Conservation (phyloP, 768 basidiomycete genomes). For the Mycena haematopus region DNA sequence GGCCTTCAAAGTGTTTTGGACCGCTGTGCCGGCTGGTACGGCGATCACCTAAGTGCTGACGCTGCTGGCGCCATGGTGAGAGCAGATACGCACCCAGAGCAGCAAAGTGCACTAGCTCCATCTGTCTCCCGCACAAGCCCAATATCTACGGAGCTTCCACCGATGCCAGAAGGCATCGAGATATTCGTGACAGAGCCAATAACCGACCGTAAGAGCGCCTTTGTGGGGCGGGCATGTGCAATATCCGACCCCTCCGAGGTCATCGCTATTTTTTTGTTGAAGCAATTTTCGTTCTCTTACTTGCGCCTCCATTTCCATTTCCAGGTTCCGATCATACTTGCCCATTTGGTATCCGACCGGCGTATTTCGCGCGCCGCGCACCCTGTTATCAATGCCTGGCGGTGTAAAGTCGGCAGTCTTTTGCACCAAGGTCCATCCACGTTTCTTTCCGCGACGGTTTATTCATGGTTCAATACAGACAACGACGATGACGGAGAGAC, state of each 20-base stretch:
- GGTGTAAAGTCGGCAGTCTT: conserved; percentile 69
- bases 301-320: not conserved
- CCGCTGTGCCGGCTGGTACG: conserved; percentile 71
- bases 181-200: conserved; percentile 82
- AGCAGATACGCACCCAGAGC: conserved; percentile 50
- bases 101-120: conserved; percentile 11
- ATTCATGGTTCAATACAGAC: conserved; percentile 51
- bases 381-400: conserved; percentile 84
- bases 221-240: conserved; percentile 84
- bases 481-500: conserved; percentile 96
- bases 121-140: conserved; percentile 6
- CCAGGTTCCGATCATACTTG: conserved; percentile 73
- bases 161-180: conserved; percentile 65
- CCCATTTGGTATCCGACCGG: conserved; percentile 72
- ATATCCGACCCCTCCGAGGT: conserved; percentile 83
- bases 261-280: not conserved
- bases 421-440: conserved; percentile 70
- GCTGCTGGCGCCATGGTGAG: conserved; percentile 61
- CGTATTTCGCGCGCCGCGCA: conserved; percentile 78
- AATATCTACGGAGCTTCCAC: conserved; percentile 13
- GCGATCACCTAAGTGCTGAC: conserved; percentile 63
- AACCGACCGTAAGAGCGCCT: conserved; percentile 82
- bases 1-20: conserved; percentile 81
- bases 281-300: conserved; percentile 23
- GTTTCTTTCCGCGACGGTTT: not conserved